Percentiles rank a stretch among this genome's conserved stretches.
These are phyloP conservation scores for Curvularia lunata DNA, from an alignment of 2,329 filamentous ascomycete species.

Conservation along the genomic window DNA sequence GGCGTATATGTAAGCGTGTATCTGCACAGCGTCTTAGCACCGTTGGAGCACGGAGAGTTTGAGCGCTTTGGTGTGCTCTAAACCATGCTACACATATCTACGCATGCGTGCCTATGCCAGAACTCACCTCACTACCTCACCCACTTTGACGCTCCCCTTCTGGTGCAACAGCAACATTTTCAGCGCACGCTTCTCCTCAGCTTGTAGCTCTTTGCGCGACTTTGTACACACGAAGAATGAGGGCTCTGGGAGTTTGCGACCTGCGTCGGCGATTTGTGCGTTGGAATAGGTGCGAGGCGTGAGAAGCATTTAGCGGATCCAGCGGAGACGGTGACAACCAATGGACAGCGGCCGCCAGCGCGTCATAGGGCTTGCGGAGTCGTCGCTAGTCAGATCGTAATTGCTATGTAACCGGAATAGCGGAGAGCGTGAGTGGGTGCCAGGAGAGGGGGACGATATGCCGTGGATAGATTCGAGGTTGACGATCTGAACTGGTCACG, in stretches of 20 bases:
- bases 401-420: slow-evolving; percentile 2
- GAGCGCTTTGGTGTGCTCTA: slow-evolving; percentile 1
- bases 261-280: slow-evolving; percentile 46
- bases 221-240: slow-evolving; percentile 45
- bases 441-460: slow-evolving; percentile 7
- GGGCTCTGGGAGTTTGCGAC: slow-evolving; percentile 34
- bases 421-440: slow-evolving; percentile 1
- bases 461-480: slow-evolving; percentile 1
- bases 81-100: not conserved
- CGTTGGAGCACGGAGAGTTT: not conserved
- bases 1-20: slow-evolving; percentile 92
- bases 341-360: slow-evolving; percentile 21
- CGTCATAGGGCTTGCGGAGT: slow-evolving; percentile 23
- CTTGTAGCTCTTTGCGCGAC: slow-evolving; percentile 44
- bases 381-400: slow-evolving; percentile 14
- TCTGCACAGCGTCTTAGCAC: slow-evolving; percentile 44
- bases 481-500: slow-evolving; percentile 10
- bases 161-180: slow-evolving; percentile 91
- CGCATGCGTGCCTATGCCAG: not conserved
- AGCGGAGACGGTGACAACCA: slow-evolving; percentile 29
- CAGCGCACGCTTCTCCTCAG: slow-evolving; percentile 41
- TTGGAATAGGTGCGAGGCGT: slow-evolving; percentile 50
- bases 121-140: slow-evolving; percentile 81
- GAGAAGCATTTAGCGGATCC: slow-evolving; percentile 50
- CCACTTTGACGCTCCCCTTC: slow-evolving; percentile 88